These are phyloP conservation scores for Oldenlandia corymbosa DNA, from an alignment of 257 asterid genomes.

Conservation along the genomic window DNA sequence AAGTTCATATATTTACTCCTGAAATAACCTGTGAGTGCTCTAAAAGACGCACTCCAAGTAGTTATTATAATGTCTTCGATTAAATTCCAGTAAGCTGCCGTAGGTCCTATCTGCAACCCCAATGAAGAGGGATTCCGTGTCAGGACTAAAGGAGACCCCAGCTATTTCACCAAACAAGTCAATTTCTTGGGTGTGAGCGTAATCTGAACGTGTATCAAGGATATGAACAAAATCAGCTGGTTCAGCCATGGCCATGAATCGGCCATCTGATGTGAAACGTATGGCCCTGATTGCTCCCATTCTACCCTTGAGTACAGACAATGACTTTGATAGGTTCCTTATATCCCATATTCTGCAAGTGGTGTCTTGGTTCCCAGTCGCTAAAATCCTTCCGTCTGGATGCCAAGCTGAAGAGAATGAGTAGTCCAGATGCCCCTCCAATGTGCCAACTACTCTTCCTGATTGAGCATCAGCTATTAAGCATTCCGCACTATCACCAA, in stretches of 20 bases:
- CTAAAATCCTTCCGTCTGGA: conserved; percentile 62
- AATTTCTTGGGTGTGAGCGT: conserved; percentile 49
- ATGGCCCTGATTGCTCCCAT: conserved; percentile 70
- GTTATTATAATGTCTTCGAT: conserved; percentile 27
- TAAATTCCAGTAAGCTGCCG: conserved; percentile 72
- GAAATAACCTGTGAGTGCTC: conserved; percentile 1
- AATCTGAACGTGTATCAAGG: conserved; percentile 44
- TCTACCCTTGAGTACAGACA: conserved; percentile 57
- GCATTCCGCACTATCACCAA: conserved; percentile 68
- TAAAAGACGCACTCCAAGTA: conserved; percentile 41
- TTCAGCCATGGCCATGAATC: conserved; percentile 80
- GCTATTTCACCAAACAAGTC: conserved; percentile 82
- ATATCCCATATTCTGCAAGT: conserved; percentile 85
- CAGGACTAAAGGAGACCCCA: conserved; percentile 71
- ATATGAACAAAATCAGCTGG: conserved; percentile 81
- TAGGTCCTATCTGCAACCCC: conserved; percentile 71
- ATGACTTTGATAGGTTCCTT: conserved; percentile 58
- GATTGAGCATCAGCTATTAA: conserved; percentile 25
- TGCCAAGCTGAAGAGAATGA: conserved; percentile 89
- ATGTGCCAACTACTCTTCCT: conserved; percentile 43
- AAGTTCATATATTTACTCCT: neutral
- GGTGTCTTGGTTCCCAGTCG: conserved; percentile 86
- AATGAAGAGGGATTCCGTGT: conserved; percentile 58
- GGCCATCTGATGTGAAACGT: conserved; percentile 65
- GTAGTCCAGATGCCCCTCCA: conserved; percentile 70